Evolutionary conservation across 805 yeast species (phyloP), one percentile per base, ranked within the genome.

Genomic region (Danielozyma ontarioensis): DNA sequence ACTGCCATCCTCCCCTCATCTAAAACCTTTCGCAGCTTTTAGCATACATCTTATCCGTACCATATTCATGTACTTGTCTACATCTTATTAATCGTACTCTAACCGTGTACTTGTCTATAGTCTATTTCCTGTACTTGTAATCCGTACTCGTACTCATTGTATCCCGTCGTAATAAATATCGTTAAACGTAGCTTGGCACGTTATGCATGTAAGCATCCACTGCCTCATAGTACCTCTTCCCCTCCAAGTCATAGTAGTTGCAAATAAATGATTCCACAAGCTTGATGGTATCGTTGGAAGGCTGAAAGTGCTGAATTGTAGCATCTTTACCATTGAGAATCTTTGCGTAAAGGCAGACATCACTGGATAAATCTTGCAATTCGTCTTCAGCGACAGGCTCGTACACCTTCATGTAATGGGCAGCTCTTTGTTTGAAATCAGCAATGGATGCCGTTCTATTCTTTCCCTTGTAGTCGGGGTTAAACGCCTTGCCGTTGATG

Each of bases 401-500:
- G 27, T 26, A 25, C 23, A 37, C 32, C 27, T 28, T 33, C 21
- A 29, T 22, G 53, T 82, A 82, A 41, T 71, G 69, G 27, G 64
- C 55, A 8, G 80, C 61, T 41, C 89, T 64, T 32, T 64, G 62
- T 27, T 78, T 64, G 47, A 82, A 82, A 58, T 81, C 88, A 3
- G 57, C 42, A 13, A 80, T 69, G 3, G 87, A 78, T 5, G 50
- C 50, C 22, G 67, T 67, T 42, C 76, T 73, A 28, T 75, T 72
- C 42, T 64, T 62, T 29, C 70, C 70, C 34, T 52, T 57, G 52
- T 82, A 82, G 51, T 82, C 89, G 25, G 66, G 69, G 48, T 79
- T 80, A 33, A 59, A 63, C 1, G 87, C 71, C 52, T 82, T 82
- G 32, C 76, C 74, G 45, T 74, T 78, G 34, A 81, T 77, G 55